Evolutionary conservation across 164 flowering plant genomes (phyloP).

Genomic region (Umbellularia californica): DNA sequence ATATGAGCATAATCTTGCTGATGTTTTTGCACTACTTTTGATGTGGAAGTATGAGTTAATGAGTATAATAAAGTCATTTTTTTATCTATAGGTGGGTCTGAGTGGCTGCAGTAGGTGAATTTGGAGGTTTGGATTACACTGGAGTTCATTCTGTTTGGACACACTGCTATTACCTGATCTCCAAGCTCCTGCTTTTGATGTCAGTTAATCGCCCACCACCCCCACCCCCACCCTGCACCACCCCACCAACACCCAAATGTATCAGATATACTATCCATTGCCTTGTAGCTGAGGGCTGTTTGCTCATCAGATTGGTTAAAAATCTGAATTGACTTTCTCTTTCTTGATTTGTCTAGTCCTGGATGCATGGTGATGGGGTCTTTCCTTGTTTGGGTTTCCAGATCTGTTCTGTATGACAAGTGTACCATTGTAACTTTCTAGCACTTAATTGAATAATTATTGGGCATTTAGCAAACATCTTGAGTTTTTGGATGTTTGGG

Average conservation of each 20-base stretch:
- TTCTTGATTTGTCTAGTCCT: neutral
- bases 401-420: neutral
- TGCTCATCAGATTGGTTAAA: neutral
- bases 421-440: neutral
- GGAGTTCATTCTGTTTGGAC: constrained; percentile 27
- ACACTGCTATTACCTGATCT: constrained; percentile 3
- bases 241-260: neutral
- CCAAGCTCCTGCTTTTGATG: neutral
- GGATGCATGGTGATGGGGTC: neutral
- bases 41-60: constrained; percentile 17
- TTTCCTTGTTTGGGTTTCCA: neutral
- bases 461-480: neutral
- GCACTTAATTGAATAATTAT: constrained; percentile 1
- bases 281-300: neutral
- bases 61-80: constrained; percentile 32
- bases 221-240: too few species aligned
- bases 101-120: constrained; percentile 38
- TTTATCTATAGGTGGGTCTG: constrained; percentile 47
- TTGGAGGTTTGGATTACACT: constrained; percentile 17
- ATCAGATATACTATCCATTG: neutral
- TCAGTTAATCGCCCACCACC: neutral
- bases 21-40: constrained; percentile 11
- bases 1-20: constrained; percentile 11
- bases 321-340: neutral
- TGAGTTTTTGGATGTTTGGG: neutral